Evolutionary conservation across 139 green algal genomes (phyloP), one percentile per base, ranked within the genome.

Genomic region (Ettlia oleoabundans): DNA sequence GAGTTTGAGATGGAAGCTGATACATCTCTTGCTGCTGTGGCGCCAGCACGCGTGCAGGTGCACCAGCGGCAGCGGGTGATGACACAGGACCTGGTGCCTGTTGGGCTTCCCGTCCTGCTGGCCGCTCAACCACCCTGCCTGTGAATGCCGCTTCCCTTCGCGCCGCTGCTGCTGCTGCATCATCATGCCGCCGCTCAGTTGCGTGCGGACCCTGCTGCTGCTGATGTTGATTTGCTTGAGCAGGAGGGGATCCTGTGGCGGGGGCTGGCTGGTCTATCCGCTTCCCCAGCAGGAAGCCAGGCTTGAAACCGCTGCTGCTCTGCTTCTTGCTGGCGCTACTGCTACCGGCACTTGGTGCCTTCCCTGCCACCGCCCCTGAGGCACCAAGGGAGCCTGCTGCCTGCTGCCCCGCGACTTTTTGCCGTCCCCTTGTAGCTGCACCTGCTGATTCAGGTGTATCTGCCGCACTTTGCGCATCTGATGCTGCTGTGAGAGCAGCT

Each of bases 251-350:
- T 5, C 21, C 55, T 32, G 15, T 65, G 21, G 21, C 18, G 55
- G 15, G 55, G 15, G 55, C 55, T 32, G 55, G 18, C 28, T 28
- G 51, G 0, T 68, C 51, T 33, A 79, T 8, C 33, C 37, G 35
- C 53, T 79, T 79, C 33, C 52, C 72, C 72, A 79, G 72, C 51
- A 79, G 52, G 52, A 79, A 79, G 7, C 72, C 72, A 0, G 22
- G 53, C 6, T 67, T 79, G 52, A 79, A 79, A 52, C 72, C 72
- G 55, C 55, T 65, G 55, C 55, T 65, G 55, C 55, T 65, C 47
- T 58, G 47, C 47, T 15, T 10, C 47, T n/a, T 15, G 15, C 47
- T 58, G 47, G 13, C 47, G 47, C 10, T 15, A 24, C 47, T 15
- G 47, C 47, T 58, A 15, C 47, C 47, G 13, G 15, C 47, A 58